Evolutionary conservation across 2,329 filamentous ascomycete species (phyloP).

Genomic region (Diaporthe ilicicola): DNA sequence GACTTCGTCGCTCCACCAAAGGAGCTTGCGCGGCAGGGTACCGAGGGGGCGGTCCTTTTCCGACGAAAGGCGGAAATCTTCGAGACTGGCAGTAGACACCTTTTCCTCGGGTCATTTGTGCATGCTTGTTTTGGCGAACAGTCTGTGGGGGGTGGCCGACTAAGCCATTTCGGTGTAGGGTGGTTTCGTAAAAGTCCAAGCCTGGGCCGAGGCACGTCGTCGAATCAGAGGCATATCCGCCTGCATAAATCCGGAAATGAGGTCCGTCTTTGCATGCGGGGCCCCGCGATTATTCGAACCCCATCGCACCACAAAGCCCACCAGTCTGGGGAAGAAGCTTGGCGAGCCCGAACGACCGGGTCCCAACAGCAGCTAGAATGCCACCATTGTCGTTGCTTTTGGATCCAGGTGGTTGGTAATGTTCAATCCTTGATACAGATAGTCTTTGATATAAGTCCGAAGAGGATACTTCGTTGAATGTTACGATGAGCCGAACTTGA

Average conservation of each 20-base stretch:
- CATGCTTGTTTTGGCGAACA: neutral
- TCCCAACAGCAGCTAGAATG: neutral
- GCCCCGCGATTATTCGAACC: neutral
- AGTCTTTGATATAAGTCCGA: slow-evolving; percentile 18
- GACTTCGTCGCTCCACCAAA: neutral
- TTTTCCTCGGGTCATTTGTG: slow-evolving; percentile 12
- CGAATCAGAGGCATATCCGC: slow-evolving; percentile 13
- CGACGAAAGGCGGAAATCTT: slow-evolving; percentile 10
- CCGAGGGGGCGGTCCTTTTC: slow-evolving; percentile 7
- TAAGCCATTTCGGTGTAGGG: slow-evolving; percentile 1
- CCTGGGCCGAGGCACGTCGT: neutral
- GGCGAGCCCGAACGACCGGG: slow-evolving; percentile 8
- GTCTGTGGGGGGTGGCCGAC: neutral
- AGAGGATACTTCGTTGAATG: slow-evolving; percentile 1
- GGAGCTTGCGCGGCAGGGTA: neutral
- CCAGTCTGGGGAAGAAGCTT: slow-evolving; percentile 23
- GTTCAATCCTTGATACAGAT: neutral
- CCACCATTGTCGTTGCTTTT: neutral
- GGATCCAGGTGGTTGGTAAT: neutral
- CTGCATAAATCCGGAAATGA: slow-evolving; percentile 14
- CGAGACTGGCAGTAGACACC: neutral
- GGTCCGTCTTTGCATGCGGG: slow-evolving; percentile 10
- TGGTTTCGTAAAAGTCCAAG: slow-evolving; percentile 16
- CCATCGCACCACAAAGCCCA: slow-evolving; percentile 5
- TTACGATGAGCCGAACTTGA: neutral